phyloP scores from a whole-genome alignment of 345 rosid species.

The Aurinia saxatilis region DNA sequence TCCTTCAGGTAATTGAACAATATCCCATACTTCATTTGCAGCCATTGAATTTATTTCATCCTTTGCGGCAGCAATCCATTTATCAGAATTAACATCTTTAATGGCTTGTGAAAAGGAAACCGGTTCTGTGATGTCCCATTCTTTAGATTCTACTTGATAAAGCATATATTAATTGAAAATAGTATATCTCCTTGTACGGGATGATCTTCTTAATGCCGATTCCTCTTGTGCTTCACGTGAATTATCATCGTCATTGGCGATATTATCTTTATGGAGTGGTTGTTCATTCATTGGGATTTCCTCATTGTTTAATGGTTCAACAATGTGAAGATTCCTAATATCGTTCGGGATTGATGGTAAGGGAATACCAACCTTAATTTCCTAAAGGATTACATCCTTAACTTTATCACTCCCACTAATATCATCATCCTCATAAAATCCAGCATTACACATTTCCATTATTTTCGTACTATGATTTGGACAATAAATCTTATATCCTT shows the following conservation, averaged over 20 bases:
- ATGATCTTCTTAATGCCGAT: not conserved
- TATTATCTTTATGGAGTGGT: not conserved
- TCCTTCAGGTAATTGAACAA: not conserved
- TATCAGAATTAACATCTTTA: not conserved
- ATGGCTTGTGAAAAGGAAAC: slow-evolving; percentile 7
- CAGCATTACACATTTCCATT: too few relatives aligned
- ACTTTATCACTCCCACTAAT: too few relatives aligned
- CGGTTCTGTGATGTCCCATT: not conserved
- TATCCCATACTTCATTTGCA: not conserved
- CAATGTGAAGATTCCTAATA: too few relatives aligned
- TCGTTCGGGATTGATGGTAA: too few relatives aligned
- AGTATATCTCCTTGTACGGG: not conserved
- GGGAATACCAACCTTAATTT: too few relatives aligned
- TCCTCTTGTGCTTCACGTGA: not conserved
- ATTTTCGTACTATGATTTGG: too few relatives aligned
- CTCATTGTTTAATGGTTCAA: not conserved
- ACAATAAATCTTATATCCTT: too few relatives aligned
- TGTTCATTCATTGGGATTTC: not conserved
- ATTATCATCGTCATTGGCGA: not conserved
- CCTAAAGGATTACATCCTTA: too few relatives aligned
- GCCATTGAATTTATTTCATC: not conserved
- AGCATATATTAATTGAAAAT: too few relatives aligned
- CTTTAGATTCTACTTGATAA: not conserved
- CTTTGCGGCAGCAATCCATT: not conserved
- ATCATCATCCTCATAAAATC: too few relatives aligned